These are phyloP conservation scores for Trichoderma sp. DNA, from an alignment of 2,329 filamentous ascomycete genomes.

Conservation along the genomic window DNA sequence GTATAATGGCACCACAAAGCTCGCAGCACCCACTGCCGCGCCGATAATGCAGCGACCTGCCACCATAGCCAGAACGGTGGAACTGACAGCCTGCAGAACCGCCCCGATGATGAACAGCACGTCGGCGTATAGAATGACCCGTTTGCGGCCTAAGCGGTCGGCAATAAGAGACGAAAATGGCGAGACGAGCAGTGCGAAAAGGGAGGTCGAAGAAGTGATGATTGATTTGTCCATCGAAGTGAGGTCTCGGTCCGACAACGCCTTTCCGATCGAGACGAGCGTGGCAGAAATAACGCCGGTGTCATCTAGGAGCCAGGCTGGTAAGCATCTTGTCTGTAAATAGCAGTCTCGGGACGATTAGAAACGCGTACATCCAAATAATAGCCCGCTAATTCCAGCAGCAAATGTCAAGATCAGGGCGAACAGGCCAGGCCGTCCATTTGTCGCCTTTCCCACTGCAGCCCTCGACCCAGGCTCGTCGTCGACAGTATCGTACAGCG, in stretches of 20 bases:
- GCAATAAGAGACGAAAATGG: conserved; percentile 66
- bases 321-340: conserved; percentile 3
- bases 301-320: conserved; percentile 51
- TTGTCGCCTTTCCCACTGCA: conserved; percentile 35
- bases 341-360: fast-evolving
- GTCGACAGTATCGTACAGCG: conserved; percentile 36
- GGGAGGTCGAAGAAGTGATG: conserved; percentile 68
- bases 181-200: conserved; percentile 65
- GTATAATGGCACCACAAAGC: conserved; percentile 83
- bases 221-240: conserved; percentile 68
- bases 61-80: conserved; percentile 65
- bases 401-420: conserved; percentile 64
- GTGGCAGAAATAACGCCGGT: conserved; percentile 70
- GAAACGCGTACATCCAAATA: conserved; percentile 63
- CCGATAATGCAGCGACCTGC: conserved; percentile 69
- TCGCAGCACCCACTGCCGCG: conserved; percentile 71
- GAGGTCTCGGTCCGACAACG: conserved; percentile 58
- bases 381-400: conserved; percentile 65
- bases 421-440: conserved; percentile 49
- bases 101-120: conserved; percentile 70
- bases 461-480: conserved; percentile 29
- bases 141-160: conserved; percentile 61
- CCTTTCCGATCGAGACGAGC: conserved; percentile 62
- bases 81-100: conserved; percentile 61
- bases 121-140: conserved; percentile 65